A percentile compares a stretch with the other conserved stretches of the same genome.
phyloP scores from a whole-genome alignment of 495 filamentous ascomycete genomes.

The Penicillium verhagenii region DNA sequence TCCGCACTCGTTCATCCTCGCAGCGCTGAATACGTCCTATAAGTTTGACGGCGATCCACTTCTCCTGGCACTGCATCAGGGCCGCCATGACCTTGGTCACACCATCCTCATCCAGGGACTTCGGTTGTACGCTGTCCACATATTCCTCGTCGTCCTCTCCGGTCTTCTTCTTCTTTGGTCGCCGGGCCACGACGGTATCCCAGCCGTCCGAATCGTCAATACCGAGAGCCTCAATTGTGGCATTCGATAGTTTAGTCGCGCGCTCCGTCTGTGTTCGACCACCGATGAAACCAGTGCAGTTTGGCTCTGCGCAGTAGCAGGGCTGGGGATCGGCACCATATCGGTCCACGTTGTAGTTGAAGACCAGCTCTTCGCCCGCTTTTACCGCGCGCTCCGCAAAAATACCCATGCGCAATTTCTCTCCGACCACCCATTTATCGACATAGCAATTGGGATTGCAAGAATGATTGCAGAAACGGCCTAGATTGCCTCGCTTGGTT shows the following conservation, averaged over 20 bases:
- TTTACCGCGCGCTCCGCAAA: conserved; percentile 87
- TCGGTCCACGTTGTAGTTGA: conserved; percentile 99
- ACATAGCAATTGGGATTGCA: conserved; percentile 99
- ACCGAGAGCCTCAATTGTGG: conserved; percentile 91
- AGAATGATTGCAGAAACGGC: conserved; percentile 97
- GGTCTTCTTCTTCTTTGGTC: conserved; percentile 90
- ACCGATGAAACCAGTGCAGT: conserved; percentile 95
- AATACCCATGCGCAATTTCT: conserved; percentile 98
- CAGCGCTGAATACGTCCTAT: conserved; percentile 85
- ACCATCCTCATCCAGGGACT: conserved; percentile 78
- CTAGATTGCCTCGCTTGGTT: conserved; percentile 93
- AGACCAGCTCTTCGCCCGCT: conserved; percentile 94
- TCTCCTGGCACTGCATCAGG: conserved; percentile 98
- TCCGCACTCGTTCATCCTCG: conserved; percentile 82
- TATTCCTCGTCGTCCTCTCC: conserved; percentile 96
- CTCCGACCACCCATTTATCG: conserved; percentile 99
- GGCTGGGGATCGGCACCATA: conserved; percentile 96
- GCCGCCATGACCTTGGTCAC: conserved; percentile 98
- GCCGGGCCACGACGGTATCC: conserved; percentile 85
- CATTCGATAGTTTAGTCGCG: conserved; percentile 85
- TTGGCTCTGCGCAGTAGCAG: conserved; percentile 93
- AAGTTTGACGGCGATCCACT: conserved; percentile 98
- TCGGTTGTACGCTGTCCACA: conserved; percentile 83
- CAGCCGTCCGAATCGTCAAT: conserved; percentile 92
- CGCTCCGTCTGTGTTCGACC: conserved; percentile 97